Conservation (phyloP, 441 rosid genomes). For the Syzygium malaccense region DNA sequence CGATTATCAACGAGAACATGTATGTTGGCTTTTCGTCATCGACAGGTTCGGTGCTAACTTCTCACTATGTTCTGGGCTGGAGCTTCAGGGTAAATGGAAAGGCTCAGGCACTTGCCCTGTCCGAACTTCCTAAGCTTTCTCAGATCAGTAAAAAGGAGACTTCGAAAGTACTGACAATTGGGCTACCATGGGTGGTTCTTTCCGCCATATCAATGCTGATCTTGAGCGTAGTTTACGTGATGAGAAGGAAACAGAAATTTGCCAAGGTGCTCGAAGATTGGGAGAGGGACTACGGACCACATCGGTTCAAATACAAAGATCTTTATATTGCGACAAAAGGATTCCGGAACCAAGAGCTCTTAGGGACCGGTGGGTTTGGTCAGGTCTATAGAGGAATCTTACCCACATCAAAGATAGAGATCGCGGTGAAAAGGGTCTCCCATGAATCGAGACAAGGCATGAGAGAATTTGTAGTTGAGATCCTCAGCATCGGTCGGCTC, state of each 20-base stretch:
- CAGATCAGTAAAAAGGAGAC: not conserved
- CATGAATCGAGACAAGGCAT: constrained; percentile 80
- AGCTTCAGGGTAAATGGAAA: not conserved
- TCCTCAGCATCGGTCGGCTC: constrained; percentile 66
- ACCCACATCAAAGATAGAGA: constrained; percentile 29
- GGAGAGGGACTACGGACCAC: not conserved
- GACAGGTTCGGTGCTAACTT: not conserved
- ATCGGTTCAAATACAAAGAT: not conserved
- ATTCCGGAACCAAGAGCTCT: constrained; percentile 23
- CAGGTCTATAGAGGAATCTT: constrained; percentile 64
- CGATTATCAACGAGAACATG: not conserved
- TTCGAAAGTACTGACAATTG: not conserved
- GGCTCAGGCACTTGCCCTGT: not conserved
- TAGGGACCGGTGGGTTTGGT: constrained; percentile 81
- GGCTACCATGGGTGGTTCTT: not conserved
- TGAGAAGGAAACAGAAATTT: not conserved
- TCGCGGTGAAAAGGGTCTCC: constrained; percentile 71
- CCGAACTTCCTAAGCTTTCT: not conserved
- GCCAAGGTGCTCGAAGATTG: not conserved
- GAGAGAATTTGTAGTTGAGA: constrained; percentile 76
- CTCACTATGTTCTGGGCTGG: constrained; percentile 3
- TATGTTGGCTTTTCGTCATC: constrained; percentile 3
- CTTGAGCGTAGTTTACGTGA: not conserved
- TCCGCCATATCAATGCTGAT: not conserved
- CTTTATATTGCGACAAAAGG: not conserved